Percentiles rank a stretch among this genome's conserved stretches.
phyloP scores from a whole-genome alignment of 805 yeast genomes.

The Komagataella pseudopastoris region DNA sequence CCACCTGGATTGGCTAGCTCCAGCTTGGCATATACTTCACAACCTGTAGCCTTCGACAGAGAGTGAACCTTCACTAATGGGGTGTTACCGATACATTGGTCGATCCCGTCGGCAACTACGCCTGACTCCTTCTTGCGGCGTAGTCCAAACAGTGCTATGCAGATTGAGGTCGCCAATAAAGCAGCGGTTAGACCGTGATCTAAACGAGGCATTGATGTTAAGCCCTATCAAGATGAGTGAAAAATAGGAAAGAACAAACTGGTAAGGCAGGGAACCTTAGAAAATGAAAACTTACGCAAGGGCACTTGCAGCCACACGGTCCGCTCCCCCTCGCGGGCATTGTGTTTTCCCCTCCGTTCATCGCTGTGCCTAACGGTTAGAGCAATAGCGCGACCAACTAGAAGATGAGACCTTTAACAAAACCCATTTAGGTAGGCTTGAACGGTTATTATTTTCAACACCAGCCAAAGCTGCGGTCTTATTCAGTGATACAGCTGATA shows the following conservation, averaged over 20 bases:
- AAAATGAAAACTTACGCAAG: too few relatives aligned
- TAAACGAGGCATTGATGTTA: neutral
- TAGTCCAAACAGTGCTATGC: neutral
- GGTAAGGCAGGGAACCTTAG: too few relatives aligned
- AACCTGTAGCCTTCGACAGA: slow-evolving; percentile 59
- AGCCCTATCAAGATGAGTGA: neutral
- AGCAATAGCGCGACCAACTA: neutral
- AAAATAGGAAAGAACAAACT: too few relatives aligned
- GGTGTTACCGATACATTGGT: slow-evolving; percentile 78
- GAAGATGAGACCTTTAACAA: neutral
- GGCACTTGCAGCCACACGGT: too few relatives aligned
- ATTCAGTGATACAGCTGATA: neutral
- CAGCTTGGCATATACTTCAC: slow-evolving; percentile 75
- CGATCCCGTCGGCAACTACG: slow-evolving; percentile 5
- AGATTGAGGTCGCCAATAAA: neutral
- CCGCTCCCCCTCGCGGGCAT: neutral
- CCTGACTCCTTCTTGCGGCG: neutral
- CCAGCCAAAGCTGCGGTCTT: neutral
- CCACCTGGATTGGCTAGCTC: slow-evolving; percentile 90
- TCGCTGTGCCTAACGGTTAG: neutral
- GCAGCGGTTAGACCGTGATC: neutral
- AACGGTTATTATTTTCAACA: neutral
- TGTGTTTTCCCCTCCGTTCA: neutral
- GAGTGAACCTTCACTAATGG: slow-evolving; percentile 69
- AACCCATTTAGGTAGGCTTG: neutral